These are phyloP conservation scores for Leccinum cinnamomeum DNA, from an alignment of 1,284 basidiomycete genomes.

Conservation along the genomic window DNA sequence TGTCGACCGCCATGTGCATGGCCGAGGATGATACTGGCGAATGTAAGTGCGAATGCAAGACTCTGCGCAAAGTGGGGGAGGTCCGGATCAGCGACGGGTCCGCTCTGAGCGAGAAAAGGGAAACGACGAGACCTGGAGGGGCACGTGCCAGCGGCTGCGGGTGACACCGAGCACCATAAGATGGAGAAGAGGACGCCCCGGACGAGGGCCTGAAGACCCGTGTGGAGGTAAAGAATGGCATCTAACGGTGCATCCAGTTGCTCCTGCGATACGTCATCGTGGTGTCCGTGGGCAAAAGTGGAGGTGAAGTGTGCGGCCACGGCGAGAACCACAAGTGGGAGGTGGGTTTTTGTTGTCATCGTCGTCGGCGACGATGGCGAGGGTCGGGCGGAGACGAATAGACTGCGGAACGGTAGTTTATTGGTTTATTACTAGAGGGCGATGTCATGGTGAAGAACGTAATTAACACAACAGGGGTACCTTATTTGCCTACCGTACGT, in stretches of 20 bases:
- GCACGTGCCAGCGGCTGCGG: constrained; percentile 83
- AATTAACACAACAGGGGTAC: too few species aligned
- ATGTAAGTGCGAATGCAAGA: constrained; percentile 66
- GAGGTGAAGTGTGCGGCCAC: too few species aligned
- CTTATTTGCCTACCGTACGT: too few species aligned
- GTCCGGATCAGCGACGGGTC: background rate
- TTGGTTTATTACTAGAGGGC: too few species aligned
- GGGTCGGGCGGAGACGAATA: too few species aligned
- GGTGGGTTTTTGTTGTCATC: too few species aligned
- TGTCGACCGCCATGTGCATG: constrained; percentile 56
- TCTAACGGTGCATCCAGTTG: constrained; percentile 68
- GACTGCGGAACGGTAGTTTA: too few species aligned
- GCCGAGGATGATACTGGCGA: constrained; percentile 73
- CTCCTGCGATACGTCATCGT: constrained; percentile 61
- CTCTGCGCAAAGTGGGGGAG: constrained; percentile 41
- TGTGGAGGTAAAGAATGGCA: constrained; percentile 77
- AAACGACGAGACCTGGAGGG: constrained; percentile 61
- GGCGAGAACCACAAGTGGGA: too few species aligned
- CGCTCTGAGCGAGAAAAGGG: background rate
- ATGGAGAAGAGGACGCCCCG: constrained; percentile 87
- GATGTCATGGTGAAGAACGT: too few species aligned
- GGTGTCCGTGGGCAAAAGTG: constrained; percentile 56
- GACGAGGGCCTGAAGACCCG: constrained; percentile 59
- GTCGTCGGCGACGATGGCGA: too few species aligned
- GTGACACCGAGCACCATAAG: constrained; percentile 51